Conservation (phyloP, 1,284 basidiomycete genomes). For the Ganoderma meredithae region DNA sequence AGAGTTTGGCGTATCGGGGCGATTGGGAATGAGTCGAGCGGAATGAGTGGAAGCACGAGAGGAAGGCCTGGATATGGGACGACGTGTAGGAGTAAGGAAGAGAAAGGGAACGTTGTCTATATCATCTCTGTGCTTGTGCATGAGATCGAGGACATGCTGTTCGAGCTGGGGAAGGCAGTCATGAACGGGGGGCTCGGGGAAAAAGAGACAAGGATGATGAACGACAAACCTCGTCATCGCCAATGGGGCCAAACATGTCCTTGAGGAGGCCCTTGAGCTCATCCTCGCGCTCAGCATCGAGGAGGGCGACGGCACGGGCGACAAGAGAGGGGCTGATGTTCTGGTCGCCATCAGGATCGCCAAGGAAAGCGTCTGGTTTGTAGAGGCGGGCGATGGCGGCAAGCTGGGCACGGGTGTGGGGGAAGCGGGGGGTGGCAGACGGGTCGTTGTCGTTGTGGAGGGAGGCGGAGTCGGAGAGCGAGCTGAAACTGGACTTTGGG, state of each 20-base stretch:
- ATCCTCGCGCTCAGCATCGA: slow-evolving; percentile 87
- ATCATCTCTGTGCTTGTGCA: slow-evolving; percentile 88
- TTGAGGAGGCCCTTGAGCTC: slow-evolving; percentile 80
- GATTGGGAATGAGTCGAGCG: slow-evolving; percentile 61
- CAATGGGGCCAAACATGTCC: slow-evolving; percentile 65
- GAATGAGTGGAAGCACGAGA: slow-evolving; percentile 81
- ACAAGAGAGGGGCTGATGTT: slow-evolving; percentile 65
- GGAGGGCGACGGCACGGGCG: slow-evolving; percentile 70
- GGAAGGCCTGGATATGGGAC: slow-evolving; percentile 82
- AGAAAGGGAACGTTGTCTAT: slow-evolving; percentile 82
- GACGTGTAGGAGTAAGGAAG: slow-evolving; percentile 78
- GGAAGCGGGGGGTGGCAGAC: slow-evolving; percentile 58
- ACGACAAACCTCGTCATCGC: slow-evolving; percentile 76
- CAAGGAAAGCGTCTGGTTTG: slow-evolving; percentile 55
- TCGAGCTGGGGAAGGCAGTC: slow-evolving; percentile 58
- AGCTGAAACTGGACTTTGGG: slow-evolving; percentile 31
- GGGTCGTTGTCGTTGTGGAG: slow-evolving; percentile 31
- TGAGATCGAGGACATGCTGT: slow-evolving; percentile 81
- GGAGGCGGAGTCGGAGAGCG: slow-evolving; percentile 32
- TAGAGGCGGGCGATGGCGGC: slow-evolving; percentile 74
- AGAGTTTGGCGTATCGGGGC: slow-evolving; percentile 78
- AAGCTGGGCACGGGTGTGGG: slow-evolving; percentile 82
- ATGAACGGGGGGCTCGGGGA: slow-evolving; percentile 11
- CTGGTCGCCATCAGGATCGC: slow-evolving; percentile 65
- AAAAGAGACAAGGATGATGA: slow-evolving; percentile 34